phyloP scores from a whole-genome alignment of 2,329 filamentous ascomycete genomes.

The Metarhizium brunneum region DNA sequence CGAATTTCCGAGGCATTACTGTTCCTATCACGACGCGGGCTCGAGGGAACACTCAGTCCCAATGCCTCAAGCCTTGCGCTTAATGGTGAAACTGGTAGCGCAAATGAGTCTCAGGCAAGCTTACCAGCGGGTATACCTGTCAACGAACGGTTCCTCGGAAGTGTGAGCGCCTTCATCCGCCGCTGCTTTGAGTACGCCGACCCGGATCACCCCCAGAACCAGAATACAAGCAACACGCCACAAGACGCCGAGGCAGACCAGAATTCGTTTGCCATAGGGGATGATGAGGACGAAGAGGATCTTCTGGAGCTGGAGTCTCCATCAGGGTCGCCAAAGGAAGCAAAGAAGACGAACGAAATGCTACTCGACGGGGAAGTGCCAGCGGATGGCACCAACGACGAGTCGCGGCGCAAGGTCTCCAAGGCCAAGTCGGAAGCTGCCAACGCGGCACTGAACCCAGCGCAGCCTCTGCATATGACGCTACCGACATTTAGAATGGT shows the following conservation, averaged over 20 bases:
- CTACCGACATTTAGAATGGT: slow-evolving; percentile 98
- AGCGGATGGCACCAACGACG: slow-evolving; percentile 8
- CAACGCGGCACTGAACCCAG: slow-evolving; percentile 85
- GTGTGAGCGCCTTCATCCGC: slow-evolving; percentile 90
- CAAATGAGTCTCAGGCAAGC: slow-evolving; percentile 25
- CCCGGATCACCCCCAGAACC: slow-evolving; percentile 66
- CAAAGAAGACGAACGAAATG: slow-evolving; percentile 32
- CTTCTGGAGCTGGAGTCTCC: slow-evolving; percentile 51
- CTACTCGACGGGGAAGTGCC: slow-evolving; percentile 20
- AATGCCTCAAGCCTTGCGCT: slow-evolving; percentile 49
- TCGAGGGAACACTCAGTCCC: slow-evolving; percentile 66
- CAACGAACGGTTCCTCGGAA: slow-evolving; percentile 84
- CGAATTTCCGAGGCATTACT: slow-evolving; percentile 89
- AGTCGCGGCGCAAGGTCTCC: slow-evolving; percentile 33
- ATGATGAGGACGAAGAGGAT: slow-evolving; percentile 42
- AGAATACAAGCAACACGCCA: slow-evolving; percentile 23
- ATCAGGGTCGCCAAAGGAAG: slow-evolving; percentile 29
- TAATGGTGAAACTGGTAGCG: slow-evolving; percentile 25
- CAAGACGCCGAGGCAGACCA: slow-evolving; percentile 16
- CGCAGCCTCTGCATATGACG: slow-evolving; percentile 89
- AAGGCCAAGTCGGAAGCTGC: slow-evolving; percentile 66
- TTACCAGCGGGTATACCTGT: slow-evolving; percentile 46
- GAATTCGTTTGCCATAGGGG: slow-evolving; percentile 64
- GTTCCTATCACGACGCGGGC: slow-evolving; percentile 81
- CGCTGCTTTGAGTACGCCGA: slow-evolving; percentile 98